Evolutionary conservation across 1,139 yeast species (phyloP).

Genomic region (Tardiomyces digboiensis): DNA sequence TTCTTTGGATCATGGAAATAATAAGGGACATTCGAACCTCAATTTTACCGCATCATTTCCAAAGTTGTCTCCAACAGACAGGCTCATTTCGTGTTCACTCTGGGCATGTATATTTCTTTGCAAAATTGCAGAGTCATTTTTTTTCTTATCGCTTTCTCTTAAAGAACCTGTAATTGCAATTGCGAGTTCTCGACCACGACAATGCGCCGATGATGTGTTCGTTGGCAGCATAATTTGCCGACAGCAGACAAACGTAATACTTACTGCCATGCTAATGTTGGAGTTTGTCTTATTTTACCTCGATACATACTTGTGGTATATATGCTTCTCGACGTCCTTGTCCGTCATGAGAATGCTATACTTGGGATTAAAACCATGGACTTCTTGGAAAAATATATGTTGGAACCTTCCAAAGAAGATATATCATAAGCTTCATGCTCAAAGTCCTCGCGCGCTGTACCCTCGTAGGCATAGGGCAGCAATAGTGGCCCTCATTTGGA

Average conservation of each 20-base stretch:
- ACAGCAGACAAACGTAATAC: slow-evolving; percentile 48
- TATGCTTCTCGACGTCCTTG: slow-evolving; percentile 67
- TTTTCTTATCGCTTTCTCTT: slow-evolving; percentile 66
- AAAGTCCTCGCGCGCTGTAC: no score
- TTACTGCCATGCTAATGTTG: slow-evolving; percentile 48
- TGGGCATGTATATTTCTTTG: slow-evolving; percentile 66
- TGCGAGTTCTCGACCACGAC: slow-evolving; percentile 44
- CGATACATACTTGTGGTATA: slow-evolving; percentile 87
- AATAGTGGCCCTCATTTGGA: not conserved
- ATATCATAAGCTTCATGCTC: not conserved
- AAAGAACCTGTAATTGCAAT: slow-evolving; percentile 72
- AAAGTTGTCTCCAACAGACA: not conserved
- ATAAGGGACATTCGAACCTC: not conserved
- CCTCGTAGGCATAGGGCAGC: no score
- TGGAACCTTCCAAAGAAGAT: not conserved
- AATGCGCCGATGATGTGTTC: slow-evolving; percentile 52
- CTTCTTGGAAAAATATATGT: not conserved
- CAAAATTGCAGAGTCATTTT: slow-evolving; percentile 72
- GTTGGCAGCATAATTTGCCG: slow-evolving; percentile 46
- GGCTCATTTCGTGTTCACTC: slow-evolving; percentile 47
- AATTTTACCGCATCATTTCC: not conserved
- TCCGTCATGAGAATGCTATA: not conserved
- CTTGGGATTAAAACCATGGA: not conserved
- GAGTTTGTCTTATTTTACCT: slow-evolving; percentile 69
- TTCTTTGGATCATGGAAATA: not conserved